phyloP scores from a whole-genome alignment of 2,329 filamentous ascomycete species.

The Hypocrella siamensis region DNA sequence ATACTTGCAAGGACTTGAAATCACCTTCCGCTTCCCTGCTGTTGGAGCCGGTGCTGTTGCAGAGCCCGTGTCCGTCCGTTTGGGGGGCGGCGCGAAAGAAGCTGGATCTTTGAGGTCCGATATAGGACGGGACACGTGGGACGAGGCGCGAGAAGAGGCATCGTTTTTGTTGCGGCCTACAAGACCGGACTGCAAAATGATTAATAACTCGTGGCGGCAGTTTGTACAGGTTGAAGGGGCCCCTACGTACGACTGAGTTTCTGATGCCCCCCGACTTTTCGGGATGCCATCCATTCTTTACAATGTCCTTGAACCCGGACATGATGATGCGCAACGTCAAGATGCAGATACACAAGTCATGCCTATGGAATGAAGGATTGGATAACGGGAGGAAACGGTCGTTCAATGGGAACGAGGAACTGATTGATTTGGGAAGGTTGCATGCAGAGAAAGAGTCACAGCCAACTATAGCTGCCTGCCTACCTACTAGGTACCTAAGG shows the following conservation, averaged over 20 bases:
- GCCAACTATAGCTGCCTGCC: too few relatives aligned
- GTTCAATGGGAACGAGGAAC: too few relatives aligned
- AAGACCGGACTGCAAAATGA: conserved; percentile 25
- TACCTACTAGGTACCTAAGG: neutral
- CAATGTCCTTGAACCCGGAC: conserved; percentile 29
- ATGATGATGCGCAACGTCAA: conserved; percentile 16
- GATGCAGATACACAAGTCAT: too few relatives aligned
- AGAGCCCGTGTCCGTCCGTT: conserved; percentile 28
- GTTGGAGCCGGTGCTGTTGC: conserved; percentile 10
- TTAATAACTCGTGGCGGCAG: neutral
- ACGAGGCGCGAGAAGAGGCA: conserved; percentile 4
- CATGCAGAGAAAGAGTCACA: neutral
- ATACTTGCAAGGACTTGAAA: conserved; percentile 17
- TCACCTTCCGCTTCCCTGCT: conserved; percentile 10
- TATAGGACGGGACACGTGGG: conserved; percentile 42
- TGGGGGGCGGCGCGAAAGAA: conserved; percentile 70
- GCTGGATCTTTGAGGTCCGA: conserved; percentile 58
- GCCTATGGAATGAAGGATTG: too few relatives aligned
- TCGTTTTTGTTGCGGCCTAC: conserved; percentile 23
- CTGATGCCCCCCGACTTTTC: conserved; percentile 26
- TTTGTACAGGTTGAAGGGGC: too few relatives aligned
- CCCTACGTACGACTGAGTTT: conserved; percentile 23
- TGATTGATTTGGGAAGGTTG: too few relatives aligned
- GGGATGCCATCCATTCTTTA: conserved; percentile 37
- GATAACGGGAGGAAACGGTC: too few relatives aligned